Percentiles rank a stretch among this genome's conserved stretches.
These are phyloP conservation scores for Beauveria pseudobassiana DNA, from an alignment of 2,329 filamentous ascomycete species.

Conservation along the genomic window DNA sequence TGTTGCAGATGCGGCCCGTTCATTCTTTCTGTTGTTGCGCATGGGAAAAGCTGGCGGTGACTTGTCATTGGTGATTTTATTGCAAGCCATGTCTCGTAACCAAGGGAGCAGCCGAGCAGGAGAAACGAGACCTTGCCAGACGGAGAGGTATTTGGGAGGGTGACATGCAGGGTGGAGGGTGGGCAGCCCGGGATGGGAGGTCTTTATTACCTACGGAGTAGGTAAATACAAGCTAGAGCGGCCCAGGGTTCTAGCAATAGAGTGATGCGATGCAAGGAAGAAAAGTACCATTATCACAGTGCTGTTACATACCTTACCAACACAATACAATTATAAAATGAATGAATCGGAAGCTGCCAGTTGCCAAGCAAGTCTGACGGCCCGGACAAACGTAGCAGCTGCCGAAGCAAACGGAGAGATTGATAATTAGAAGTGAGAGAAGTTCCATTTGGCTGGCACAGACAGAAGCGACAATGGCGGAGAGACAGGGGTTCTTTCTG, in stretches of 20 bases:
- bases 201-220: not conserved
- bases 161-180: not conserved
- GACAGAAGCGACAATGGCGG: not conserved
- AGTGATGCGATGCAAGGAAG: not conserved
- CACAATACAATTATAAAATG: not conserved
- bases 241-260: not conserved
- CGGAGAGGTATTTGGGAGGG: not conserved
- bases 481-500: not conserved
- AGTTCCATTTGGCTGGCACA: not conserved
- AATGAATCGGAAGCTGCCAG: not conserved
- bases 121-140: not conserved
- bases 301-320: not conserved
- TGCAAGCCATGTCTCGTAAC: not conserved
- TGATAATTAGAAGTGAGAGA: too few relatives aligned
- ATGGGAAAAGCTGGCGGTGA: not conserved
- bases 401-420: not conserved
- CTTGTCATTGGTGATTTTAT: not conserved
- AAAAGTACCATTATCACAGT: not conserved
- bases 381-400: not conserved
- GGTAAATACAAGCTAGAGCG: not conserved
- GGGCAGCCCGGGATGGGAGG: not conserved
- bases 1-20: not conserved
- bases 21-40: not conserved
- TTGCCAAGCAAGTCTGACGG: not conserved
- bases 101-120: not conserved